Evolutionary conservation across 139 green algal genomes (phyloP).

Genomic region (Penium margaritaceum): DNA sequence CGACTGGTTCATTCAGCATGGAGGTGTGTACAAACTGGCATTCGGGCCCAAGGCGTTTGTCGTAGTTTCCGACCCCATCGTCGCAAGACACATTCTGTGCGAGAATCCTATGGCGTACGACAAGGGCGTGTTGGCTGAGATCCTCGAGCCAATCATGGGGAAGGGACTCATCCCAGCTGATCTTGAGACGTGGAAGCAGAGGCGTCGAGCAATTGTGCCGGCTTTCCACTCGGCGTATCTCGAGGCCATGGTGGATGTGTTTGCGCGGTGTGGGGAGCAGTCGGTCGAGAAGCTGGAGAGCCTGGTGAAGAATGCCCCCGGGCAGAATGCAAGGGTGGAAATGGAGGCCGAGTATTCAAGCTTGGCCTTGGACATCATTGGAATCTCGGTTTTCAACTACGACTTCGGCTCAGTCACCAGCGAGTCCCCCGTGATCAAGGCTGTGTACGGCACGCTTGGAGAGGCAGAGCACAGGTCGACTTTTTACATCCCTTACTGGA

Average conservation of each 20-base stretch:
- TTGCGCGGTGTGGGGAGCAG: constrained; percentile 62
- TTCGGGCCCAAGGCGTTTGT: constrained; percentile 98
- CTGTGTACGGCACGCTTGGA: constrained; percentile 92
- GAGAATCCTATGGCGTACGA: constrained; percentile 90
- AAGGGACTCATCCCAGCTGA: constrained; percentile 94
- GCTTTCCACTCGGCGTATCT: constrained; percentile 93
- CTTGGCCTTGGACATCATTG: constrained; percentile 96
- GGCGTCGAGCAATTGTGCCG: constrained; percentile 80
- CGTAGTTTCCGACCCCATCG: constrained; percentile 90
- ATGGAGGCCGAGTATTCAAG: constrained; percentile 94
- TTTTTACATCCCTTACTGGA: constrained; percentile 99
- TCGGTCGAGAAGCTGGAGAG: constrained; percentile 64
- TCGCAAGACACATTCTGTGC: constrained; percentile 79
- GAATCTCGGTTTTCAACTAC: constrained; percentile 97
- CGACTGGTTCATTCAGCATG: constrained; percentile 69
- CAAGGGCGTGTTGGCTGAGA: constrained; percentile 91
- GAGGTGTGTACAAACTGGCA: constrained; percentile 89
- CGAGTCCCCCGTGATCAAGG: constrained; percentile 91
- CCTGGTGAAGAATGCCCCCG: too few relatives aligned
- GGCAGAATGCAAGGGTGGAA: too few relatives aligned
- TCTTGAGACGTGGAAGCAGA: constrained; percentile 77
- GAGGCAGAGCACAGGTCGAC: constrained; percentile 95
- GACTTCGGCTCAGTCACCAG: constrained; percentile 86
- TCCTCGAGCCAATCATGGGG: constrained; percentile 99
- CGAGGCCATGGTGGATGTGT: constrained; percentile 78